Conservation (phyloP, 305 asterid species). For the Nicotiana rustica region DNA sequence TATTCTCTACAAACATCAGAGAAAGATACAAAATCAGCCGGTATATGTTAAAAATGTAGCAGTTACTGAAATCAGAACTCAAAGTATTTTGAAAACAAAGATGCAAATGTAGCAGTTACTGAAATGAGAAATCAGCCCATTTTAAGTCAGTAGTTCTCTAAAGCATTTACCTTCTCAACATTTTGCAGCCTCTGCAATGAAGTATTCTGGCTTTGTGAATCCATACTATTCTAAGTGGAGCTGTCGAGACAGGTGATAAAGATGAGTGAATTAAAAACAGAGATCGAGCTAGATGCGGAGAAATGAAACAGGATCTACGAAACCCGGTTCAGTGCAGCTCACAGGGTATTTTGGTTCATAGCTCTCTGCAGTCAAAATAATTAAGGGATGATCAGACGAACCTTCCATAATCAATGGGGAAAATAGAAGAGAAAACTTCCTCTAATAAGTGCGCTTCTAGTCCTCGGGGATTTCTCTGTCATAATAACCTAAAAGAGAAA, state of each 20-base stretch:
- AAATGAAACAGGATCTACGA: constrained; percentile 7
- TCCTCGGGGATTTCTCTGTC: no score
- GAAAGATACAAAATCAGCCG: neutral
- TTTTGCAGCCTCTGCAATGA: no score
- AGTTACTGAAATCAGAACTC: constrained; percentile 22
- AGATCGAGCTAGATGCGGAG: neutral
- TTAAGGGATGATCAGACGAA: neutral
- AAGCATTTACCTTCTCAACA: no score
- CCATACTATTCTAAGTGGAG: constrained; percentile 57
- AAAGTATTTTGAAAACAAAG: no score
- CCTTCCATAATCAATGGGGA: neutral
- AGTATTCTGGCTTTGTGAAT: constrained; percentile 28
- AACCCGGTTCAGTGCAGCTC: neutral
- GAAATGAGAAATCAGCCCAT: no score
- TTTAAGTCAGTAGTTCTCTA: no score
- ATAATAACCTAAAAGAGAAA: no score
- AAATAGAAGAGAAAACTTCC: constrained; percentile 16
- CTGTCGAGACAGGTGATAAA: neutral
- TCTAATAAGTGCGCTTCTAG: neutral
- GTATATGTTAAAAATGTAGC: neutral
- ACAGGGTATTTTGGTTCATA: neutral
- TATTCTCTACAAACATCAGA: constrained; percentile 59
- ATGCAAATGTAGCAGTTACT: no score
- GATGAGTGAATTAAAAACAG: neutral
- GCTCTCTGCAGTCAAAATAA: constrained; percentile 11